These are phyloP conservation scores for Ramichloridium luteum DNA, from an alignment of 2,329 filamentous ascomycete species.

Conservation along the genomic window DNA sequence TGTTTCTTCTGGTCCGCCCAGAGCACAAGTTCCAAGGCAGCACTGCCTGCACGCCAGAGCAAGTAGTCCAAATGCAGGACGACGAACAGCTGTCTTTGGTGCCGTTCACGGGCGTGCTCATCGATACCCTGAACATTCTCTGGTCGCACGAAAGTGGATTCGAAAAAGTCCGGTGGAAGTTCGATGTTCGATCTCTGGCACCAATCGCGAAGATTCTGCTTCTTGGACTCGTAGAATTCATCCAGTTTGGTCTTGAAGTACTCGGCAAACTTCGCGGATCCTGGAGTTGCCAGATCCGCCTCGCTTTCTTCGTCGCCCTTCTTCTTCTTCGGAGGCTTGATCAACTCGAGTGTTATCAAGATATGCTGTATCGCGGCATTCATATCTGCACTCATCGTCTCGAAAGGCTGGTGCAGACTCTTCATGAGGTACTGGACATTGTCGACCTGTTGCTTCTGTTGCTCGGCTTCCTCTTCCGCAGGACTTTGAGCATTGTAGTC, in stretches of 20 bases:
- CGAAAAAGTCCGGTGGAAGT: slow-evolving; percentile 40
- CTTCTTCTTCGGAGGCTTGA: slow-evolving; percentile 24
- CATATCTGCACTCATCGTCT: slow-evolving; percentile 48
- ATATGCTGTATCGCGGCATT: slow-evolving; percentile 55
- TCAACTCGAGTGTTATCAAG: slow-evolving; percentile 42
- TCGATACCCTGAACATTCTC: slow-evolving; percentile 21
- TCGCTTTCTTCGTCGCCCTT: slow-evolving; percentile 27
- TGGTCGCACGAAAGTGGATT: slow-evolving; percentile 38
- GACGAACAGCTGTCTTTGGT: slow-evolving; percentile 57
- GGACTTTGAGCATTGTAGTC: slow-evolving; percentile 30
- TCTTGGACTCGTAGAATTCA: slow-evolving; percentile 43
- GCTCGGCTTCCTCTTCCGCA: slow-evolving; percentile 10
- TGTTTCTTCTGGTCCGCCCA: slow-evolving; percentile 53
- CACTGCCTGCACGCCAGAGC: slow-evolving; percentile 44
- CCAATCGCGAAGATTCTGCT: slow-evolving; percentile 45
- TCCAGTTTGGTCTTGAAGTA: slow-evolving; percentile 43
- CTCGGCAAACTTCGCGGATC: slow-evolving; percentile 45
- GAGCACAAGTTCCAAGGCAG: slow-evolving; percentile 51
- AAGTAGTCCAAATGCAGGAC: slow-evolving; percentile 62
- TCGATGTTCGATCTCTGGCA: slow-evolving; percentile 35
- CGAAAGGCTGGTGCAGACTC: slow-evolving; percentile 55
- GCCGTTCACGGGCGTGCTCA: slow-evolving; percentile 50
- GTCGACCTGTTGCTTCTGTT: slow-evolving; percentile 15
- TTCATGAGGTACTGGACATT: slow-evolving; percentile 56
- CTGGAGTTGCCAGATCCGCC: slow-evolving; percentile 38